Evolutionary conservation across 108 stramenopile species (phyloP).

Genomic region (Seminavis robusta): DNA sequence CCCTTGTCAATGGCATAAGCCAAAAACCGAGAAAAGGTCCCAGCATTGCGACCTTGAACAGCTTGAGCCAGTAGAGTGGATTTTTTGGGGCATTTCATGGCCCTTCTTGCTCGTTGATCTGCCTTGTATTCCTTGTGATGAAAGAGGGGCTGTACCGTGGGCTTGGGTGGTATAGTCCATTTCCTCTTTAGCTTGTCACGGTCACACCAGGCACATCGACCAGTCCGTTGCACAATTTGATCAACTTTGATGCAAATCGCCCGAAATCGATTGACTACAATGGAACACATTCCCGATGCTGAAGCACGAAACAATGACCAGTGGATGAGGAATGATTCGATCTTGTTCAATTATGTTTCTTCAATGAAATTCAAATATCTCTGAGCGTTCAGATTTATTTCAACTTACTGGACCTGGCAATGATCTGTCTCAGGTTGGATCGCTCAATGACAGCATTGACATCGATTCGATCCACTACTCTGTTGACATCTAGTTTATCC

Average conservation of each 20-base stretch:
- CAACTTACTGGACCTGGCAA: not conserved
- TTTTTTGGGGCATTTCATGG: not conserved
- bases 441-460: constrained; percentile 1
- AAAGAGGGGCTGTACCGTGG: no score
- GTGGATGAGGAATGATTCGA: no score
- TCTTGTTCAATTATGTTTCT: no score
- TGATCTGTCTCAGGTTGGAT: not conserved
- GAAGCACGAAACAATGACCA: no score
- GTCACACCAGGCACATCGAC: not conserved
- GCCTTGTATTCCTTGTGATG: no score
- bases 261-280: not conserved
- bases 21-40: not conserved
- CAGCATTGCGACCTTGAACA: constrained; percentile 3
- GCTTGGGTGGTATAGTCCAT: not conserved
- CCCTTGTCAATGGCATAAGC: not conserved
- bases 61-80: not conserved
- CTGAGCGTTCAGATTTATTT: not conserved
- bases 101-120: not conserved
- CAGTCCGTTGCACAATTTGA: not conserved
- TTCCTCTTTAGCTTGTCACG: not conserved
- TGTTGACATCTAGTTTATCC: not conserved
- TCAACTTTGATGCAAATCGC: not conserved
- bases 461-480: not conserved
- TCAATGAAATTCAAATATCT: no score
- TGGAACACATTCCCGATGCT: not conserved